These are phyloP conservation scores for Fraxinus latifolia DNA, from an alignment of 305 asterid genomes.

Conservation along the genomic window DNA sequence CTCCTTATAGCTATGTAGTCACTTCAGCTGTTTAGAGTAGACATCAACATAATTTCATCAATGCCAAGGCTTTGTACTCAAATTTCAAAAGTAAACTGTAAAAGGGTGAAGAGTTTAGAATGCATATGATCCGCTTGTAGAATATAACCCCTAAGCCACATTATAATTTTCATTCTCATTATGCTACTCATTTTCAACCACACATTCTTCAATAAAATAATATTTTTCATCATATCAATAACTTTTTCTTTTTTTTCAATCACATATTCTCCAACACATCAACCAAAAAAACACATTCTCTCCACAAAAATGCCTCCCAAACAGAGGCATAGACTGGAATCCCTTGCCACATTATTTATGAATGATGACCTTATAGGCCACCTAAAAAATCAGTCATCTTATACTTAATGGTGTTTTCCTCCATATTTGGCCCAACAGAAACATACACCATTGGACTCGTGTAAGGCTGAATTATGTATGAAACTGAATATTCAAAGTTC, in stretches of 20 bases:
- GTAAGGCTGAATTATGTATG: background rate
- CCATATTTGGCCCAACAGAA: background rate
- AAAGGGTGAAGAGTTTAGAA: background rate
- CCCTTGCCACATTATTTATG: background rate
- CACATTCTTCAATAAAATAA: no score
- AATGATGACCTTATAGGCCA: background rate
- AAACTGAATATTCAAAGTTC: background rate
- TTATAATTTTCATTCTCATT: no score
- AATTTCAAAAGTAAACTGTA: background rate
- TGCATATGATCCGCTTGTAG: background rate
- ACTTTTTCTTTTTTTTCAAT: no score
- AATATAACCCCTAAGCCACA: background rate
- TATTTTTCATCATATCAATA: no score
- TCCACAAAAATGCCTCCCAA: no score
- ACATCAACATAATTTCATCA: background rate
- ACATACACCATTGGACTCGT: background rate
- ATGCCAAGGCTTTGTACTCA: background rate
- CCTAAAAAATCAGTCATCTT: background rate
- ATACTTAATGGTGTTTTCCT: background rate
- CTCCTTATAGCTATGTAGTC: background rate
- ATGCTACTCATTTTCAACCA: no score
- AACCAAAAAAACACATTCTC: no score
- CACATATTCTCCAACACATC: no score
- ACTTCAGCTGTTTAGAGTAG: background rate
- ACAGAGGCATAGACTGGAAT: background rate